Evolutionary conservation across 192 early-diverging fungal genomes (phyloP).

Genomic region (Umbelopsis sp.): DNA sequence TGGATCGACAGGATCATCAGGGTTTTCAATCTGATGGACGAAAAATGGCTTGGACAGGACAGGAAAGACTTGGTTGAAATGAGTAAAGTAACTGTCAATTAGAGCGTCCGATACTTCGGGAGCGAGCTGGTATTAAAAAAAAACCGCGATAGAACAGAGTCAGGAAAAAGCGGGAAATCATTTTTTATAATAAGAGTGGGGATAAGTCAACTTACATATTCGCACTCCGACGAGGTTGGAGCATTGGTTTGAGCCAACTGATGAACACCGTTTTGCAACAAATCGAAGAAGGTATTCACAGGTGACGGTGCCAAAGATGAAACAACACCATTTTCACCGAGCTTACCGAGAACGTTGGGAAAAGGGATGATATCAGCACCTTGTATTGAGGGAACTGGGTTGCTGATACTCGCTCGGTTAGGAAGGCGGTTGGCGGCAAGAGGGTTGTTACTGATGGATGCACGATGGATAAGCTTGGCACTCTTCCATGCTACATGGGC

Average conservation of each 20-base stretch:
- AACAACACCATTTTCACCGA: slow-evolving; percentile 8
- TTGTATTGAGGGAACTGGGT: neutral
- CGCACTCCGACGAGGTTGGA: slow-evolving; percentile 7
- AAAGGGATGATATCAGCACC: slow-evolving; percentile 17
- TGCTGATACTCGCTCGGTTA: neutral
- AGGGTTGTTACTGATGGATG: slow-evolving; percentile 19
- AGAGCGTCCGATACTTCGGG: slow-evolving; percentile 14
- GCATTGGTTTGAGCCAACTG: slow-evolving; percentile 14
- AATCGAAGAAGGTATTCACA: slow-evolving; percentile 12
- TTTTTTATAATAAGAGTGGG: neutral
- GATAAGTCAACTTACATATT: slow-evolving; percentile 27
- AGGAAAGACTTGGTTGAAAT: slow-evolving; percentile 42
- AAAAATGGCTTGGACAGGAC: slow-evolving; percentile 36
- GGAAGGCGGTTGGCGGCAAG: slow-evolving; percentile 1
- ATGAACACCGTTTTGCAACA: slow-evolving; percentile 14
- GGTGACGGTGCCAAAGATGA: slow-evolving; percentile 9
- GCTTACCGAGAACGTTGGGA: slow-evolving; percentile 5
- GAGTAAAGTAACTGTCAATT: slow-evolving; percentile 30
- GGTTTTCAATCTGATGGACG: slow-evolving; percentile 19
- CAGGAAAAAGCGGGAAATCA: slow-evolving; percentile 28
- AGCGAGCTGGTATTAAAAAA: slow-evolving; percentile 21
- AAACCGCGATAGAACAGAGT: slow-evolving; percentile 32
- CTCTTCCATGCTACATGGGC: neutral
- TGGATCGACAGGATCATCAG: slow-evolving; percentile 21
- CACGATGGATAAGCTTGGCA: slow-evolving; percentile 1